Evolutionary conservation across 2,329 filamentous ascomycete genomes (phyloP).

Genomic region (Penicillium sp.): DNA sequence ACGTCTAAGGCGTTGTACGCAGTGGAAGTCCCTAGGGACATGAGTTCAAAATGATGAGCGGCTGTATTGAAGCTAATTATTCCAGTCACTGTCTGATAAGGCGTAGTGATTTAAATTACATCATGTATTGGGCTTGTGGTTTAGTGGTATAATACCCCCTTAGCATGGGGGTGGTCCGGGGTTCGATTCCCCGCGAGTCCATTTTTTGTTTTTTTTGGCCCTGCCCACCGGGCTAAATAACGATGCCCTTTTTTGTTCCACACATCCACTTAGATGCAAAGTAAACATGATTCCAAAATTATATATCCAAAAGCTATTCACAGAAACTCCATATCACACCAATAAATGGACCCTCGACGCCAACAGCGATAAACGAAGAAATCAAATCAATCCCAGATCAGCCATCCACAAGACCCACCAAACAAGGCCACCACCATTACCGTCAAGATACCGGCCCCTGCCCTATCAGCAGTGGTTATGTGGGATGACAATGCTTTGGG

Average conservation of each 20-base stretch:
- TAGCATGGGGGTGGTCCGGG: slow-evolving; percentile 46
- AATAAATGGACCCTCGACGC: not conserved
- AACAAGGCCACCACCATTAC: slow-evolving; percentile 33
- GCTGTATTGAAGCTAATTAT: no score
- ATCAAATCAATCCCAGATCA: slow-evolving; percentile 29
- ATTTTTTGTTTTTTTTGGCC: no score
- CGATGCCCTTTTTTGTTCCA: slow-evolving; percentile 32
- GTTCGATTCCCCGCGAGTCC: slow-evolving; percentile 48
- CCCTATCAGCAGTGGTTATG: slow-evolving; percentile 36
- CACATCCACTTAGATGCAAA: slow-evolving; percentile 50
- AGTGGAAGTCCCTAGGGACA: no score
- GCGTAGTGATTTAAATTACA: not conserved
- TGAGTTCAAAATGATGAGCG: no score
- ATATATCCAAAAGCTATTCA: slow-evolving; percentile 11
- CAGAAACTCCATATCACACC: slow-evolving; percentile 4
- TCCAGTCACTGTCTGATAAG: no score
- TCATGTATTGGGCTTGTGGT: slow-evolving; percentile 32
- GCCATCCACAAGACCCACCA: slow-evolving; percentile 36
- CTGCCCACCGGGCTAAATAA: no score
- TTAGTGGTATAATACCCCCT: slow-evolving; percentile 47
- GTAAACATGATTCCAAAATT: not conserved
- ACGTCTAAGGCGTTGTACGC: no score
- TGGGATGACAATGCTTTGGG: slow-evolving; percentile 12
- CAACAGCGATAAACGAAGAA: not conserved
- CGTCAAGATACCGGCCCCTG: slow-evolving; percentile 43